These are phyloP conservation scores for Tylopilus felleus DNA, from an alignment of 768 basidiomycete genomes.

Conservation along the genomic window DNA sequence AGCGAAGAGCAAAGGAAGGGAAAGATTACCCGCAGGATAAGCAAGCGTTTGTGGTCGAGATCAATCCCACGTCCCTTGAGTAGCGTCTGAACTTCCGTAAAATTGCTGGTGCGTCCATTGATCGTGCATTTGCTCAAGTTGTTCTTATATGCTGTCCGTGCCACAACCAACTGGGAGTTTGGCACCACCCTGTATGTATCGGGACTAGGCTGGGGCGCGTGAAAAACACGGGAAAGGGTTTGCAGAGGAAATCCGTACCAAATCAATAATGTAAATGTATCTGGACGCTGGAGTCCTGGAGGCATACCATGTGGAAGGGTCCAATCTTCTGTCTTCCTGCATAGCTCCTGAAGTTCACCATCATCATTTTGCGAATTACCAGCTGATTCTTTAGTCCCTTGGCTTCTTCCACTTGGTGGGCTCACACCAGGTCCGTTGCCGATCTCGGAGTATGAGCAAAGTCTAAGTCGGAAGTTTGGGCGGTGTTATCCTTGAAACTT, in stretches of 20 bases:
- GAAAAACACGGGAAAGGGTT: not conserved
- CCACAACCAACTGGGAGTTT: constrained; percentile 75
- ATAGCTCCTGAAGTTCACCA: constrained; percentile 97
- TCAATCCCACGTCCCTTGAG: constrained; percentile 52
- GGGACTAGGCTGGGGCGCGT: constrained; percentile 66
- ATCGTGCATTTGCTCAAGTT: constrained; percentile 91
- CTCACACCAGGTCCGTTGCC: no score
- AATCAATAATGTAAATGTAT: constrained; percentile 95
- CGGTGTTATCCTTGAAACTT: no score
- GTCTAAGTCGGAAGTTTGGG: no score
- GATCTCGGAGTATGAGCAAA: no score
- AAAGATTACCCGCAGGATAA: constrained; percentile 49
- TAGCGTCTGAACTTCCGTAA: constrained; percentile 85
- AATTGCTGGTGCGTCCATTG: constrained; percentile 71
- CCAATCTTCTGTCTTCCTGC: constrained; percentile 96
- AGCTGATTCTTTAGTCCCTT: constrained; percentile 68
- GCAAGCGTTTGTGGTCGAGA: no score
- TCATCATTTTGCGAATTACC: constrained; percentile 90
- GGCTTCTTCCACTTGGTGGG: constrained; percentile 56
- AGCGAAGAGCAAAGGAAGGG: not conserved
- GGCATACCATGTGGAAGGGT: constrained; percentile 90
- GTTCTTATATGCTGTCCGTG: constrained; percentile 84
- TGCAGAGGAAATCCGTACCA: constrained; percentile 51
- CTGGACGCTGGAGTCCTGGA: constrained; percentile 90
- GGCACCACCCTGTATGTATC: constrained; percentile 84